These are phyloP conservation scores for Rhododendron ovatum DNA, from an alignment of 148 eudicot genomes.

Conservation along the genomic window DNA sequence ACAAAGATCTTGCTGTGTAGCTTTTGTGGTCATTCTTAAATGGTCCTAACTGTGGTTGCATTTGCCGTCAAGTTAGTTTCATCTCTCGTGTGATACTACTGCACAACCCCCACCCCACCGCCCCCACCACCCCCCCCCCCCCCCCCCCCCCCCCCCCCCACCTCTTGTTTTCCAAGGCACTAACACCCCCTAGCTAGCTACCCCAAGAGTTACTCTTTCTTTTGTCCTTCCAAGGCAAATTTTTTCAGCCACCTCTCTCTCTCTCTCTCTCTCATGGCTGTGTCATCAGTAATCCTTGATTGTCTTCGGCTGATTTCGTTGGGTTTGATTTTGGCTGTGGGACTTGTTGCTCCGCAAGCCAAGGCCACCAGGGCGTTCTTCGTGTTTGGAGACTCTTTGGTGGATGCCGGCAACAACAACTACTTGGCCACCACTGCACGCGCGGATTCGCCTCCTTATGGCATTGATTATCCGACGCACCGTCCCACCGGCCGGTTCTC, in stretches of 20 bases:
- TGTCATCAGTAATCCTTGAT: not conserved
- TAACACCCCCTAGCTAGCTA: not conserved
- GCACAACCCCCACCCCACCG: no score
- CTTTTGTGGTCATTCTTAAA: not conserved
- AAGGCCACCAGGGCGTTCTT: constrained; percentile 20
- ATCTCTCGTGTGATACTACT: not conserved
- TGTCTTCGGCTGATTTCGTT: not conserved
- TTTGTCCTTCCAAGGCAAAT: not conserved
- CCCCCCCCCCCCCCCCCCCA: no score
- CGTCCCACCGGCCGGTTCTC: constrained; percentile 21
- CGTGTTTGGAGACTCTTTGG: constrained; percentile 22
- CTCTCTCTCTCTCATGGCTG: not conserved
- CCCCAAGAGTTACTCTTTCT: not conserved
- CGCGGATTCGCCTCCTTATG: constrained; percentile 23
- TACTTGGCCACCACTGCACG: constrained; percentile 21
- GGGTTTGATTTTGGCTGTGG: not conserved
- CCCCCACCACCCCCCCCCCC: no score
- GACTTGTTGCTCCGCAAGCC: constrained; percentile 2
- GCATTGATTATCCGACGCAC: constrained; percentile 17
- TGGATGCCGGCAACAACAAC: constrained; percentile 20
- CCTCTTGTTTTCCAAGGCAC: not conserved
- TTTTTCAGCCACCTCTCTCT: not conserved
- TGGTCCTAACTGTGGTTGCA: not conserved
- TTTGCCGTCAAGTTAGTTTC: not conserved
- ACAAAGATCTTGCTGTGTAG: not conserved